phyloP scores from a whole-genome alignment of 148 eudicot species.

The Chenopodium berlandieri region DNA sequence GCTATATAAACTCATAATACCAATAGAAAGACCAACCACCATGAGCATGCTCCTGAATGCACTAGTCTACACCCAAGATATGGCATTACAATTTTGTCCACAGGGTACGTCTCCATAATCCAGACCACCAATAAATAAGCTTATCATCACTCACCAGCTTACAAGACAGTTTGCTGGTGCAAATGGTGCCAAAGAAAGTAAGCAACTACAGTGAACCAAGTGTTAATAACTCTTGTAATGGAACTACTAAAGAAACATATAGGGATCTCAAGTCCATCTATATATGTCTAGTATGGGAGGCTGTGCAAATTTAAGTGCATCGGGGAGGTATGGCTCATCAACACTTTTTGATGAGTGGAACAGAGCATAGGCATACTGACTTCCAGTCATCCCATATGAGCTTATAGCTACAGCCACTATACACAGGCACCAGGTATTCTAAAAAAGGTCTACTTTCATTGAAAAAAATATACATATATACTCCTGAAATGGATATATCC shows the following conservation, averaged over 20 bases:
- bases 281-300: neutral
- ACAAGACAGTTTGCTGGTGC: neutral
- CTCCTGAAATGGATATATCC: neutral
- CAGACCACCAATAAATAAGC: neutral
- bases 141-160: neutral
- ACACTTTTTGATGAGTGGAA: too few species aligned
- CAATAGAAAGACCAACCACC: neutral
- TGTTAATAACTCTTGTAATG: neutral
- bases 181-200: neutral
- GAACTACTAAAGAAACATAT: neutral
- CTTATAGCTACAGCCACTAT: neutral
- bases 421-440: neutral
- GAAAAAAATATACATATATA: neutral
- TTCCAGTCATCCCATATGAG: neutral
- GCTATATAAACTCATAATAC: neutral
- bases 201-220: neutral
- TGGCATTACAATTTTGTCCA: neutral
- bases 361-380: neutral
- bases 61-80: neutral
- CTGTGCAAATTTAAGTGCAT: neutral
- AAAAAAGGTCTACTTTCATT: neutral
- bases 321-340: neutral
- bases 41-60: neutral
- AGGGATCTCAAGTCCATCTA: neutral
- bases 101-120: neutral